Evolutionary conservation across 176 grass and related monocot genomes (phyloP), one percentile per base, ranked within the genome.

Genomic region (Raddia guianensis): DNA sequence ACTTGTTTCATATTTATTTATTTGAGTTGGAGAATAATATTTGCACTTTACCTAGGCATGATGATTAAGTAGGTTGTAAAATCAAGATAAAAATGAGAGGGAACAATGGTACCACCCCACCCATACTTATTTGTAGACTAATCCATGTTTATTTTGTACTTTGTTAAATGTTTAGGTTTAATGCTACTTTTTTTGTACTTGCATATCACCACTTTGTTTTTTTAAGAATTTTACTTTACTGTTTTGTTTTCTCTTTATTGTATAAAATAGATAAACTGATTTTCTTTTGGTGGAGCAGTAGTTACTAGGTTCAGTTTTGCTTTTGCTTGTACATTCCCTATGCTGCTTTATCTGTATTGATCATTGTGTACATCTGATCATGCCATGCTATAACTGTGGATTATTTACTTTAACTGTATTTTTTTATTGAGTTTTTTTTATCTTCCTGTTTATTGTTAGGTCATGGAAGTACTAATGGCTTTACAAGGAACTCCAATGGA

Each of bases 381-480:
- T n/a, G n/a, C n/a, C n/a, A n/a, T n/a, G 2, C 3, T 73, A 56
- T 73, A 55, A 42, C 16, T 5, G 9, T 5, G 0, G n/a, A n/a
- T 9, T 5, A 11, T 7, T 12, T 33, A n/a, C 71, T 55, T 73
- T n/a, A n/a, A n/a, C n/a, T n/a, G n/a, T n/a, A n/a, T n/a, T n/a
- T n/a, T n/a, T n/a, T n/a, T n/a, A n/a, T n/a, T n/a, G n/a, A n/a
- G n/a, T 2, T 68, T 85, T 72, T 75, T 62, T 43, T 69, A 68
- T 49, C 55, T 68, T 82, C 73, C 61, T 80, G 42, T 20, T 70
- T 49, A 8, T 54, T 82, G 37, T 32, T 74, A 99, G 97, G 90
- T 99, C 72, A 99, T 99, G 97, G 97, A 99, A 76, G 93, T 99
- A 62, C 77, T 99, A 59, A 95, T 99, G 97, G 86, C 88, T 66